Percentiles rank a stretch among this genome's conserved stretches.
Conservation (phyloP, 495 filamentous ascomycete genomes). For the Trichoderma virens region DNA sequence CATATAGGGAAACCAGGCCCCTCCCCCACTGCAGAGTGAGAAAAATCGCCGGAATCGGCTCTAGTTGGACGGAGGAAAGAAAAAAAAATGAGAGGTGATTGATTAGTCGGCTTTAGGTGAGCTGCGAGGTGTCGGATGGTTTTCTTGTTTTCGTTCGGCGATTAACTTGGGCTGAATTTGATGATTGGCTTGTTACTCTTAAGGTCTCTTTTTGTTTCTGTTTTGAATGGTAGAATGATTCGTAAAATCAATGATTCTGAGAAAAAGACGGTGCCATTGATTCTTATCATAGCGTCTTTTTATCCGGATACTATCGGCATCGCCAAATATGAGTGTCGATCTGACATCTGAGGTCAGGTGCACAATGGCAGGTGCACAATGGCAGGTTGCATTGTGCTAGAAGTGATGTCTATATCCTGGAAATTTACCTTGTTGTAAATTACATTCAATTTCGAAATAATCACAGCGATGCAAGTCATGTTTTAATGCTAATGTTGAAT, state of each 20-base stretch:
- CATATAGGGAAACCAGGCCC: neutral
- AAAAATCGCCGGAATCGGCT: conserved; percentile 4
- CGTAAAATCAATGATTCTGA: neutral
- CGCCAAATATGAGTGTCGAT: neutral
- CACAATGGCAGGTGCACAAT: no score
- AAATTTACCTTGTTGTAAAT: no score
- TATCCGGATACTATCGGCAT: conserved; percentile 7
- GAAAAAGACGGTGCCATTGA: neutral
- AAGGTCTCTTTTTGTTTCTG: neutral
- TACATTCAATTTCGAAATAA: no score
- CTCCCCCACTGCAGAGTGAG: neutral
- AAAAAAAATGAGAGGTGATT: neutral
- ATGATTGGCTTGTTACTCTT: neutral
- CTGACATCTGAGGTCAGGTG: neutral
- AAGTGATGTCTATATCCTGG: no score
- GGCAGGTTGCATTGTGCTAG: no score
- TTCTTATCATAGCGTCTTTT: conserved; percentile 8
- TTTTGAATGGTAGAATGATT: neutral
- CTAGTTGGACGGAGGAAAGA: neutral
- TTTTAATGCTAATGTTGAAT: no score
- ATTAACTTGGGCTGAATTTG: neutral
- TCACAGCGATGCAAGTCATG: no score
- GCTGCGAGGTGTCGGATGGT: neutral
- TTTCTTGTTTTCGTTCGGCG: neutral
- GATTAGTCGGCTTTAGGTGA: neutral